These are phyloP conservation scores for Penicilliopsis zonata DNA, from an alignment of 495 filamentous ascomycete genomes.

Conservation along the genomic window DNA sequence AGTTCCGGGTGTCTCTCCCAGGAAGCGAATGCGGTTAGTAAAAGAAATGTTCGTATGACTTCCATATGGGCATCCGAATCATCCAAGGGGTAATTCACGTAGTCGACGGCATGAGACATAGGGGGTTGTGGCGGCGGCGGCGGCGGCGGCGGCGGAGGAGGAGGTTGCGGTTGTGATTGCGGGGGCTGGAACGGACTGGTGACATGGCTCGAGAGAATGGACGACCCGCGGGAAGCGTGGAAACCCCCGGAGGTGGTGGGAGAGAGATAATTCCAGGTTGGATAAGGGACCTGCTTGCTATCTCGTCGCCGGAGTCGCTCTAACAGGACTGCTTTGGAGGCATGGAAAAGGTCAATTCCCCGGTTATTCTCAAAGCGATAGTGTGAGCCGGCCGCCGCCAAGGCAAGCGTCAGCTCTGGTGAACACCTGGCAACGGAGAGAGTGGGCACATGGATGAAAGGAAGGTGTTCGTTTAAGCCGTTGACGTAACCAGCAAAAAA, in stretches of 20 bases:
- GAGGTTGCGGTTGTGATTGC: constrained; percentile 21
- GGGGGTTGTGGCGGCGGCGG: too few relatives aligned
- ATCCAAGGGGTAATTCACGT: constrained; percentile 26
- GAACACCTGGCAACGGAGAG: constrained; percentile 32
- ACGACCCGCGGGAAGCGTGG: constrained; percentile 28
- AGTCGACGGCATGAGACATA: constrained; percentile 18
- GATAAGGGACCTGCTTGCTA: constrained; percentile 30
- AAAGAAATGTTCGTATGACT: constrained; percentile 34
- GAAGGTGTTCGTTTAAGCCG: constrained; percentile 35
- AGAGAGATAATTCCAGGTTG: constrained; percentile 32
- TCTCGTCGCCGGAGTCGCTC: constrained; percentile 35
- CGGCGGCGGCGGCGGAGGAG: too few relatives aligned
- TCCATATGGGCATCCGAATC: constrained; percentile 40
- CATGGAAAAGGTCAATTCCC: constrained; percentile 60
- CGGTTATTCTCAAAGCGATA: constrained; percentile 55
- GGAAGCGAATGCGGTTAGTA: constrained; percentile 40
- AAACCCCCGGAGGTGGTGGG: constrained; percentile 24
- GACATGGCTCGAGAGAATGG: constrained; percentile 25
- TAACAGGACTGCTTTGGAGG: constrained; percentile 35
- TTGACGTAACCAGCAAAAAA: constrained; percentile 40
- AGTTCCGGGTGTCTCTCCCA: constrained; percentile 40
- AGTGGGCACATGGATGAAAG: constrained; percentile 38
- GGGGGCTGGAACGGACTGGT: constrained; percentile 30
- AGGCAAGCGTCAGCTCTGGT: constrained; percentile 32
- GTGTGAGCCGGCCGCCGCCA: constrained; percentile 37